Evolutionary conservation across 139 green algal species (phyloP).

Genomic region (Chlorella sp.): DNA sequence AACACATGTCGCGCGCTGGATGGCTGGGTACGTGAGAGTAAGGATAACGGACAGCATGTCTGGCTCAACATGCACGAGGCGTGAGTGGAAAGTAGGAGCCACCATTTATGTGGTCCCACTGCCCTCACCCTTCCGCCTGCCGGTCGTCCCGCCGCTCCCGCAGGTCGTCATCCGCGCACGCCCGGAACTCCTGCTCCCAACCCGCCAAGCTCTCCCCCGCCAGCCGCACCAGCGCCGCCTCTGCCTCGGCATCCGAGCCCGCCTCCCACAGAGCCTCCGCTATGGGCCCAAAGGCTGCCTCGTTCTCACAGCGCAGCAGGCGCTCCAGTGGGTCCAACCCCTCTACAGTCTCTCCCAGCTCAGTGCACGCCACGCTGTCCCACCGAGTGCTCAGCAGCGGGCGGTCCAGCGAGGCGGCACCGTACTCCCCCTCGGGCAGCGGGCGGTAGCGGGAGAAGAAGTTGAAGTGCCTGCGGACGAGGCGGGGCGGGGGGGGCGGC

Average conservation of each 20-base stretch:
- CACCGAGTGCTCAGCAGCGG: constrained; percentile 74
- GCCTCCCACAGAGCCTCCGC: constrained; percentile 76
- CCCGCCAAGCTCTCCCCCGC: constrained; percentile 49
- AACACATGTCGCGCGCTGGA: no score
- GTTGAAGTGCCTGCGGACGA: constrained; percentile 33
- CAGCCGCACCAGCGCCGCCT: constrained; percentile 50
- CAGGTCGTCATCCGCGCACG: constrained; percentile 24
- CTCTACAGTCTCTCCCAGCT: constrained; percentile 66
- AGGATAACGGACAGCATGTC: no score
- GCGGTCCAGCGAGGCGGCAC: constrained; percentile 39
- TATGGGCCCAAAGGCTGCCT: constrained; percentile 67
- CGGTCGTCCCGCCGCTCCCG: constrained; percentile 7
- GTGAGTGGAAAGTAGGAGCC: no score
- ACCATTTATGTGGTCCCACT: no score
- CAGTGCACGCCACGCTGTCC: constrained; percentile 49
- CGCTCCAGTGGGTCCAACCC: constrained; percentile 74
- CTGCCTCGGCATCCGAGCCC: constrained; percentile 59
- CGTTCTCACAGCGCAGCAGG: constrained; percentile 75
- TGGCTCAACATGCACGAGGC: no score
- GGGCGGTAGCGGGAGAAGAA: constrained; percentile 74
- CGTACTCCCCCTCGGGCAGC: constrained; percentile 68
- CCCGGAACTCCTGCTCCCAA: constrained; percentile 65
- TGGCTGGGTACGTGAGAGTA: no score
- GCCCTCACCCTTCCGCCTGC: constrained; percentile 24
- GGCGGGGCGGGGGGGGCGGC: no score